These are phyloP conservation scores for Aechmea fasciata DNA, from an alignment of 176 grass and related monocot genomes.

Conservation along the genomic window DNA sequence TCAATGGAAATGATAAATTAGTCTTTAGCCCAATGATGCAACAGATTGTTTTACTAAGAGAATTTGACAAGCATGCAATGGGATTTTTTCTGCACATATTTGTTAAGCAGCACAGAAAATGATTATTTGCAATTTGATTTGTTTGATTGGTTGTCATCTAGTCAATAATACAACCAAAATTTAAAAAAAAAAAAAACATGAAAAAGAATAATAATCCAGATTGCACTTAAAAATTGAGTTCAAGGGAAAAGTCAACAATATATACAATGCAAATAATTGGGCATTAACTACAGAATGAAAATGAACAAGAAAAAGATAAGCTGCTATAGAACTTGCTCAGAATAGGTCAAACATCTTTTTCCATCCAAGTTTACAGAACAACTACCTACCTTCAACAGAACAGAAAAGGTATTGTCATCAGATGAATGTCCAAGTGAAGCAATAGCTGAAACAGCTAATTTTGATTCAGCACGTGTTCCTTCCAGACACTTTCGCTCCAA, in stretches of 20 bases:
- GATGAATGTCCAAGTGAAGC: constrained; percentile 38
- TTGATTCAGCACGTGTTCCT: constrained; percentile 85
- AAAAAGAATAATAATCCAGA: neutral
- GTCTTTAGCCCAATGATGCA: too few relatives aligned
- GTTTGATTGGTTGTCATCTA: too few relatives aligned
- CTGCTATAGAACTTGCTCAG: neutral
- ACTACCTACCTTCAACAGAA: constrained; percentile 50
- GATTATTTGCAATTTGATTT: too few relatives aligned
- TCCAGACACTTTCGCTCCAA: constrained; percentile 83
- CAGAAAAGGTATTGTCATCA: constrained; percentile 41
- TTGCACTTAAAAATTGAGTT: neutral
- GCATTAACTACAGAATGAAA: neutral
- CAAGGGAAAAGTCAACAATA: neutral
- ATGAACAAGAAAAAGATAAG: neutral
- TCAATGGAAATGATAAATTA: too few relatives aligned
- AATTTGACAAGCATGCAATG: too few relatives aligned
- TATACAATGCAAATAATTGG: neutral
- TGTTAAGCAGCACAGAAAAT: too few relatives aligned
- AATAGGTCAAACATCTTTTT: neutral
- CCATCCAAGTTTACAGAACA: neutral
- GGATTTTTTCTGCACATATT: too few relatives aligned
- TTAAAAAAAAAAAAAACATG: neutral
- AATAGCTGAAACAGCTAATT: constrained; percentile 66
- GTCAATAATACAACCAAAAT: neutral
- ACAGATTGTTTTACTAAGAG: too few relatives aligned